Conservation (phyloP, 257 asterid genomes). For the Scutellaria baicalensis region DNA sequence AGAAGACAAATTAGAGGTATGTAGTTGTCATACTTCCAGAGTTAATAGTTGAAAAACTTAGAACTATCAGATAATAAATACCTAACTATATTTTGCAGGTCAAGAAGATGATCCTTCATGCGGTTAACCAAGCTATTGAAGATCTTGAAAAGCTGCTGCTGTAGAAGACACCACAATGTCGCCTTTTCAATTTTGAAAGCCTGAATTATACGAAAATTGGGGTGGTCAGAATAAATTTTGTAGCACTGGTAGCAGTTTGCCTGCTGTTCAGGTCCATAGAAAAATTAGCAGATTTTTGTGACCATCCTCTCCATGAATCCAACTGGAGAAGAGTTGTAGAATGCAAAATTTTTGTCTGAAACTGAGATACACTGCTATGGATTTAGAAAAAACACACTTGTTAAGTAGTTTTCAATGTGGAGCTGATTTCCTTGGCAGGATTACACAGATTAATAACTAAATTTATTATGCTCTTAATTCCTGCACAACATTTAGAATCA, state of each 20-base stretch:
- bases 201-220: no score
- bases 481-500: no score
- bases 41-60: not conserved
- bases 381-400: not conserved
- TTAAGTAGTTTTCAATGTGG: not conserved
- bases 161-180: not conserved
- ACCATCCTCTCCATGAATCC: not conserved
- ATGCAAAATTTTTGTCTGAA: not conserved
- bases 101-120: conserved; percentile 85
- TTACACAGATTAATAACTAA: no score
- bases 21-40: conserved; percentile 2
- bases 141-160: conserved; percentile 57
- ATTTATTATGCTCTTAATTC: no score
- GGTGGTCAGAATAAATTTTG: no score
- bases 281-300: not conserved
- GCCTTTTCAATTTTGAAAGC: no score
- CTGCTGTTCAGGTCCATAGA: not conserved
- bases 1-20: conserved; percentile 95
- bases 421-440: no score
- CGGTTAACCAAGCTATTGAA: conserved; percentile 47
- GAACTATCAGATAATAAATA: not conserved
- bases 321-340: not conserved
- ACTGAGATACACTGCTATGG: not conserved
- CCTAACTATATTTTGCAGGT: conserved; percentile 37
- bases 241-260: not conserved